Evolutionary conservation across 208 protist species (phyloP), one percentile per base, ranked within the genome.

Genomic region (Acanthamoeba lenticulata): DNA sequence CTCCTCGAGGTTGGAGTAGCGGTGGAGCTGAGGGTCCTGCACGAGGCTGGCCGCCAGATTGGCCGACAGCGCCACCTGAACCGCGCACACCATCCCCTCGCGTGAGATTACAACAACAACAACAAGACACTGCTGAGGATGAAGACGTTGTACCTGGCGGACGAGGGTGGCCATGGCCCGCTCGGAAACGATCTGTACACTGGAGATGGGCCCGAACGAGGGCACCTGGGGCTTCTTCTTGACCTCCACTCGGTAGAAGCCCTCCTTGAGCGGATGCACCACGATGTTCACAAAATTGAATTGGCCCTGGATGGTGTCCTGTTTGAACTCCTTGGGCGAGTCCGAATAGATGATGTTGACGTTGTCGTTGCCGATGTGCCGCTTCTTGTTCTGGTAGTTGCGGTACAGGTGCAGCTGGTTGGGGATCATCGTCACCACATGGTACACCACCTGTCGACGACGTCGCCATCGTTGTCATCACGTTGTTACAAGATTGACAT

Each of bases 331-430:
- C 11, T 19, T 44, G 29, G 42, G 27, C 5, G 85, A 94, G 29
- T 96, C 95, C 32, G 57, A 93, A 88, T 81, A 96, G 19, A 96
- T 88, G 24, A 96, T 96, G 86, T 94, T 94, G 21, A 96, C 95
- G 92, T 95, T 94, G 69, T 96, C 95, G 65, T 96, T 96, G 38
- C 95, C 95, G 90, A 96, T 95, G 62, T 96, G 95, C 55, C 92
- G 77, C 52, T 96, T 96, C 34, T 96, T 96, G 38, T 96, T 95
- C 21, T 94, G 94, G 27, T 90, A 96, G 4, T 38, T 32, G 29
- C 34, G 45, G 57, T 96, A 94, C 1, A 49, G 74, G 21, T 94
- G 81, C 7, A 90, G 42, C 13, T 42, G 42, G 36, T 72, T 95
- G 32, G 95, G 95, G 74, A 96, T 96, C 55, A 96, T 45, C 24